phyloP scores from a whole-genome alignment of 352 stramenopile species.

The Globisporangium carolinianum region DNA sequence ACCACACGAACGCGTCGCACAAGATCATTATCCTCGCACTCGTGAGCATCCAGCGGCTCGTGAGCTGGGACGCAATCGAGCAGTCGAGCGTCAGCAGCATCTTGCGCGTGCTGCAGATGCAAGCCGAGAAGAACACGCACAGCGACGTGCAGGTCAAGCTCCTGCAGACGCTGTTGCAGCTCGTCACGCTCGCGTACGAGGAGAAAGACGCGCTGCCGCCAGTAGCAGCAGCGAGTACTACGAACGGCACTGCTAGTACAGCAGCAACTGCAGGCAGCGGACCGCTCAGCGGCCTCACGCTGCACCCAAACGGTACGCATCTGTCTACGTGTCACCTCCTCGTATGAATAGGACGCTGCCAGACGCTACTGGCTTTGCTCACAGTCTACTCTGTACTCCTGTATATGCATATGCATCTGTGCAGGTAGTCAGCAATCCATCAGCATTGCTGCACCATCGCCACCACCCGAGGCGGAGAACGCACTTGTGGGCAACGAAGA shows the following conservation, averaged over 20 bases:
- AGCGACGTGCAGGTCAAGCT: slow-evolving; percentile 86
- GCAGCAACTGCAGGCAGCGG: not conserved
- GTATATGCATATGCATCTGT: not conserved
- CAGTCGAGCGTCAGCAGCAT: slow-evolving; percentile 93
- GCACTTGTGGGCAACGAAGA: slow-evolving; percentile 76
- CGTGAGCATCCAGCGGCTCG: slow-evolving; percentile 91
- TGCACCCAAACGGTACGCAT: slow-evolving; percentile 12
- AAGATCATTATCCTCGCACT: slow-evolving; percentile 93
- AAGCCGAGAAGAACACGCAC: slow-evolving; percentile 86
- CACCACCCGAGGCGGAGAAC: slow-evolving; percentile 18
- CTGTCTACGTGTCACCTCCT: not conserved
- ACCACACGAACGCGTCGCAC: slow-evolving; percentile 93
- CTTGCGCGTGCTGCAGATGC: slow-evolving; percentile 93
- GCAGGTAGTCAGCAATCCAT: not conserved
- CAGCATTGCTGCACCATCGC: not conserved
- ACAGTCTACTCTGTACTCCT: not conserved
- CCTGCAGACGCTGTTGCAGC: slow-evolving; percentile 82
- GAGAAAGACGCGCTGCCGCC: slow-evolving; percentile 13
- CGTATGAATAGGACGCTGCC: no score
- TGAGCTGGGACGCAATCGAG: slow-evolving; percentile 94
- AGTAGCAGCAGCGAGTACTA: not conserved
- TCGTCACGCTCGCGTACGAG: slow-evolving; percentile 78
- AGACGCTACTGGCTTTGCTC: not conserved
- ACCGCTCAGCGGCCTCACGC: slow-evolving; percentile 13
- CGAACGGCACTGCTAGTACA: not conserved